Percentiles rank a stretch among this genome's conserved stretches.
Conservation (phyloP, 495 filamentous ascomycete genomes). For the Penicillium cosmopolitanum region DNA sequence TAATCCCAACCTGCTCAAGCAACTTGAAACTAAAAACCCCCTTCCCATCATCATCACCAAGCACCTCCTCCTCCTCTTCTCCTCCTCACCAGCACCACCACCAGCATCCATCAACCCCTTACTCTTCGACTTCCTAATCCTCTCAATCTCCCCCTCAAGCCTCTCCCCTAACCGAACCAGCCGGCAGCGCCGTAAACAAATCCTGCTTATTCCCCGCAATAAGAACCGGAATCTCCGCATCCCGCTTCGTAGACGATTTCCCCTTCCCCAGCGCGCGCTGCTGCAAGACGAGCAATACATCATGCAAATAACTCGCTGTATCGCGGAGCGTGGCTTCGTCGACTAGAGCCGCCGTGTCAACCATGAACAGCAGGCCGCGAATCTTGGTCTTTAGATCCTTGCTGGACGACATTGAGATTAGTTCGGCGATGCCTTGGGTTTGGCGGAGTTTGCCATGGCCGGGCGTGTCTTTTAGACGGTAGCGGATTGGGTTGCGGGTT, state of each 20-base stretch:
- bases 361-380: constrained; percentile 81
- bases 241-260: constrained; percentile 56
- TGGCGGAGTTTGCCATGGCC: constrained; percentile 91
- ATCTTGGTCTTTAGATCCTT: constrained; percentile 58
- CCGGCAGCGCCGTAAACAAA: constrained; percentile 89
- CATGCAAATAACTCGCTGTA: constrained; percentile 81
- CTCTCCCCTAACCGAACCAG: constrained; percentile 71
- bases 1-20: constrained; percentile 76
- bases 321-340: constrained; percentile 60
- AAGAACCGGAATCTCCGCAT: constrained; percentile 70
- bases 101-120: constrained; percentile 77
- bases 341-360: constrained; percentile 79
- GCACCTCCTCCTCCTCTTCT: constrained; percentile 80
- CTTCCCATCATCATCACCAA: constrained; percentile 74
- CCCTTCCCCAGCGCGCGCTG: constrained; percentile 62
- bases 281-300: constrained; percentile 80
- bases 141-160: constrained; percentile 80
- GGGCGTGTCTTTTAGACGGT: constrained; percentile 85
- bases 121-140: constrained; percentile 74
- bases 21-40: constrained; percentile 77
- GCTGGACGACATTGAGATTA: constrained; percentile 45
- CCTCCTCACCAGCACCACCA: constrained; percentile 63
- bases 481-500: constrained; percentile 73
- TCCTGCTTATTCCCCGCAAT: constrained; percentile 95
- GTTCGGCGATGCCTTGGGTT: constrained; percentile 47